Evolutionary conservation across 495 filamentous ascomycete genomes (phyloP).

Genomic region (Trichoderma erinaceum): DNA sequence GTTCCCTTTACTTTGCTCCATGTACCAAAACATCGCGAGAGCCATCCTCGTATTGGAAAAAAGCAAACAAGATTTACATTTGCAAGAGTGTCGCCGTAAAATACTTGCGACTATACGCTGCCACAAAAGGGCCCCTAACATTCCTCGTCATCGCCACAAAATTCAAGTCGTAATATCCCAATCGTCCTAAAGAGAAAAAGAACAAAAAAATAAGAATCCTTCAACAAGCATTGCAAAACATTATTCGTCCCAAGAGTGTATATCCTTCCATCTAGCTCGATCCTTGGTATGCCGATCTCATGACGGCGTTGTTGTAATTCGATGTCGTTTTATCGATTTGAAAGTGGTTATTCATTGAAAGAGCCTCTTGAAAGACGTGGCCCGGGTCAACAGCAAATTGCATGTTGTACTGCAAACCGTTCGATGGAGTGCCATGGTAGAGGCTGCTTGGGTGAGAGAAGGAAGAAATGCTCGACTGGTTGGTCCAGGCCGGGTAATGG

Average conservation of each 20-base stretch:
- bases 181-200: not conserved
- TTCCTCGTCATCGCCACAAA: not conserved
- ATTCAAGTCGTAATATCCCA: not conserved
- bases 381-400: not conserved
- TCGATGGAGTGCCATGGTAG: slow-evolving; percentile 20
- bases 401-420: not conserved
- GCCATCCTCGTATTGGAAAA: too few relatives aligned
- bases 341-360: not conserved
- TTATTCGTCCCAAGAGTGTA: not conserved
- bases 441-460: slow-evolving; percentile 26
- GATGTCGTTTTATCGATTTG: slow-evolving; percentile 6
- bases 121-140: not conserved
- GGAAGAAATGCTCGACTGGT: slow-evolving; percentile 16
- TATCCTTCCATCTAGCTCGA: not conserved
- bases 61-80: too few relatives aligned
- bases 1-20: not conserved
- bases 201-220: not conserved
- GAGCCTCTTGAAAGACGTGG: not conserved
- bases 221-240: not conserved
- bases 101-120: too few relatives aligned
- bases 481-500: slow-evolving; percentile 18
- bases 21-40: too few relatives aligned
- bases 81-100: too few relatives aligned
- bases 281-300: slow-evolving; percentile 1
- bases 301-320: not conserved